Evolutionary conservation across 2,329 filamentous ascomycete species (phyloP), one percentile per base, ranked within the genome.

Genomic region (Lasiodiplodia hormozganensis): DNA sequence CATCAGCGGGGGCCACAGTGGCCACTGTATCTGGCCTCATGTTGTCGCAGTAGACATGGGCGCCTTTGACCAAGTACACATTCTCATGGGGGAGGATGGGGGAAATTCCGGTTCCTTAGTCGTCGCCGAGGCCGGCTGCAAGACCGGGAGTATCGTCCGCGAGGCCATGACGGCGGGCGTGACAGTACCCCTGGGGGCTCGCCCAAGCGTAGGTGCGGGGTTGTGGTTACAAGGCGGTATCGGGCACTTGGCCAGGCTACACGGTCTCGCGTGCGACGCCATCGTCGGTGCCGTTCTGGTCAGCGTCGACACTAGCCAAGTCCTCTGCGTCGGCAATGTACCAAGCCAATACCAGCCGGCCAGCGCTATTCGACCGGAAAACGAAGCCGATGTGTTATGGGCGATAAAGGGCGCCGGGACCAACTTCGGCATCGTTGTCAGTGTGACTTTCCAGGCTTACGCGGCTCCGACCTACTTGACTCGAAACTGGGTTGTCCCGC

Each of bases 171-270:
- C 69, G 1, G 79, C 71, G 0, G 85, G 84, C 2, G 0, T 90
- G 65, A 86, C 85, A 67, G 84, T 90, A 2, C 88, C 88, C 0
- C 74, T 90, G 3, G 89, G 88, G 2, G 74, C 86, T 31, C 86
- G 88, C 6, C 88, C 88, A 70, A 90, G 87, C 71, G 87, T 90
- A 31, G 88, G 89, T 2, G 84, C 86, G 0, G 89, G 89, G 0
- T 72, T 88, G 16, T 90, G 87, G 87, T 79, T 91, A 57, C 88
- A 90, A 79, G 89, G 89, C 51, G 88, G 88, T 65, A 88, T 90
- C 60, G 88, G 88, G 2, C 87, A 89, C 71, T 78, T 89, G n/a
- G 73, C 84, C 47, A 81, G 87, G 69, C 67, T 81, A 10, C 76
- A 88, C 70, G 88, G 88, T 1, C 86, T 91, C 14, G 70, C 87